Evolutionary conservation across 2,329 filamentous ascomycete species (phyloP).

Genomic region (Scolecobasidium constrictum): DNA sequence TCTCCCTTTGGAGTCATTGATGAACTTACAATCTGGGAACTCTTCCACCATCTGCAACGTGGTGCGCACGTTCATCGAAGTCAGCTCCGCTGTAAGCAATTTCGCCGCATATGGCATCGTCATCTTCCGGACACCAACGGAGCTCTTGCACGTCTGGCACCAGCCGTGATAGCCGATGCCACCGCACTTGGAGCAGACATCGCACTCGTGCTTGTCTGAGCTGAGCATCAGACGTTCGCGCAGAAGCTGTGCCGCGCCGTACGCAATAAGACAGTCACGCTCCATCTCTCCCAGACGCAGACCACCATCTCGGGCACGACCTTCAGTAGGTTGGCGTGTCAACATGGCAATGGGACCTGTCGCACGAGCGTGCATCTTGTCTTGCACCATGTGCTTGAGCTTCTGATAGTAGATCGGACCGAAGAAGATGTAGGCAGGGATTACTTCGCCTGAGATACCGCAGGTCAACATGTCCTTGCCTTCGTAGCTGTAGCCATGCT

Average conservation of each 20-base stretch:
- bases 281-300: conserved; percentile 97
- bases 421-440: conserved; percentile 96
- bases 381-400: conserved; percentile 99
- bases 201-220: conserved; percentile 80
- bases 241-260: conserved; percentile 84
- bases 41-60: conserved; percentile 85
- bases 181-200: conserved; percentile 88
- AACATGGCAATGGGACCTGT: conserved; percentile 84
- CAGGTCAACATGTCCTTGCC: conserved; percentile 96
- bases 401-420: conserved; percentile 99
- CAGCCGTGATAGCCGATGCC: conserved; percentile 93
- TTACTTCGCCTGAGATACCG: conserved; percentile 85
- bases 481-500: conserved; percentile 88
- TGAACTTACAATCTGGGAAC: conserved; percentile 58
- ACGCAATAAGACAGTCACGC: conserved; percentile 93
- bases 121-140: conserved; percentile 77
- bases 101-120: conserved; percentile 97
- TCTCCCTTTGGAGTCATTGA: too few relatives aligned
- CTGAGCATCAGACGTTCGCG: conserved; percentile 91
- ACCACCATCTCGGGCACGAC: conserved; percentile 84
- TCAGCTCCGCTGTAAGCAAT: conserved; percentile 85
- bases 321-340: conserved; percentile 91
- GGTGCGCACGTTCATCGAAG: conserved; percentile 98
- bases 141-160: conserved; percentile 86
- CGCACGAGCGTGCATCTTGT: conserved; percentile 97